Base-by-base conservation (phyloP, 176 grass and related monocot genomes). In the Poa pratensis region DNA sequence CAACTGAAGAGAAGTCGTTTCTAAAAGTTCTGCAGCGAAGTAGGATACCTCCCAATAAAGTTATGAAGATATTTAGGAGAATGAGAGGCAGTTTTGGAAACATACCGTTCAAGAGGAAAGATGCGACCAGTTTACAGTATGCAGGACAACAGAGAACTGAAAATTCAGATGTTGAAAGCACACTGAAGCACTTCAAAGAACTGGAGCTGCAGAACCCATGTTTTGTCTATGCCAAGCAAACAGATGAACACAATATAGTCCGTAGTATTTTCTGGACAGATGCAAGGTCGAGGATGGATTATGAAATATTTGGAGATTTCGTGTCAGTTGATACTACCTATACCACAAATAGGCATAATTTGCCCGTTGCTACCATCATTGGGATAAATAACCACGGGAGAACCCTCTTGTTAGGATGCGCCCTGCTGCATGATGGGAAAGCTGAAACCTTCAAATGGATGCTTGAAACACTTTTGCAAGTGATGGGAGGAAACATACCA, bases 251-350 rank as follows among this genome's bases (percentile, higher is more conserved):
- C 15, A 69, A 28, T 50, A 20, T 52, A 40, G 66, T 82, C 34
- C n/a, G 48, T 9, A 82, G 66, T 70, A 57, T 82, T 70, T 82
- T 82, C 34, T 82, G 80, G 80, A 71, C 80, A 42, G 80, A 82
- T 71, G 50, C 34, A 6, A 69, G 50, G 32, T 69, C 80, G 9
- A 71, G 65, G 49, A 69, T 82, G 32, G 80, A 82, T 40, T 82
- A 82, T 71, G 32, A 82, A 22, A 71, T 82, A 57, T 87, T 87
- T 5, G 66, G 65, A 62, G 76, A 80, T 59, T 39, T 87, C 48
- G 28, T 87, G 10, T 50, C 23, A 5, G 60, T 87, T 80, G 85
- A 87, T 63, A 81, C 77, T 22, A 81, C 64, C 5, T 80, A 75
- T 51, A 80, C 45, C 22, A 75, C 67, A 73, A 81, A 87, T 52